Evolutionary conservation across 2,329 filamentous ascomycete genomes (phyloP).

Genomic region (Microcyclosporella mali): DNA sequence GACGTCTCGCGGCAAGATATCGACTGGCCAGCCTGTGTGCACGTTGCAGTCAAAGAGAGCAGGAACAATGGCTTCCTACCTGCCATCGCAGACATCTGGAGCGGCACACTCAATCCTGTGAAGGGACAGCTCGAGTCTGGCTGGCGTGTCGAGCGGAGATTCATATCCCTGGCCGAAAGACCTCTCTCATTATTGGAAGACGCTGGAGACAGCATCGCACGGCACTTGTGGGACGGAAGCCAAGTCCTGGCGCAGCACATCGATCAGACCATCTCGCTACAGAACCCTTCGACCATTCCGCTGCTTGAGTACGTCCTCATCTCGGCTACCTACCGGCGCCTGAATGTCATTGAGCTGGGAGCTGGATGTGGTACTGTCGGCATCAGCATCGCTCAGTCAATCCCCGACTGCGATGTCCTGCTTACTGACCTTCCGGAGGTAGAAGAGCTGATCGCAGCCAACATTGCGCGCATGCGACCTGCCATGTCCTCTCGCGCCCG

Average conservation of each 20-base stretch:
- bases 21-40: constrained; percentile 36
- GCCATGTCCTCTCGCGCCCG: constrained; percentile 39
- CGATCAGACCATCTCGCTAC: constrained; percentile 37
- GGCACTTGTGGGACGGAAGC: constrained; percentile 64
- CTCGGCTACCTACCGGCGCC: constrained; percentile 35
- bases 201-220: constrained; percentile 65
- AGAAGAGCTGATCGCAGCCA: constrained; percentile 52
- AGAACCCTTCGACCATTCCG: constrained; percentile 26
- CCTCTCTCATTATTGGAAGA: constrained; percentile 58
- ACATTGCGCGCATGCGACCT: constrained; percentile 44
- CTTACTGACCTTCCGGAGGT: constrained; percentile 64
- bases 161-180: constrained; percentile 38
- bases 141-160: constrained; percentile 51
- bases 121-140: constrained; percentile 39
- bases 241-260: constrained; percentile 52
- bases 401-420: constrained; percentile 47
- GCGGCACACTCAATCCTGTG: constrained; percentile 39
- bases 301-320: constrained; percentile 34
- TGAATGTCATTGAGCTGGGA: constrained; percentile 58
- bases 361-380: constrained; percentile 64
- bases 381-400: constrained; percentile 53
- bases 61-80: constrained; percentile 28
- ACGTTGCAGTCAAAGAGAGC: constrained; percentile 34
- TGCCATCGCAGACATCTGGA: constrained; percentile 54
- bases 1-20: constrained; percentile 35